Evolutionary conservation across 2,329 filamentous ascomycete genomes (phyloP).

Genomic region (Colletotrichum sp.): DNA sequence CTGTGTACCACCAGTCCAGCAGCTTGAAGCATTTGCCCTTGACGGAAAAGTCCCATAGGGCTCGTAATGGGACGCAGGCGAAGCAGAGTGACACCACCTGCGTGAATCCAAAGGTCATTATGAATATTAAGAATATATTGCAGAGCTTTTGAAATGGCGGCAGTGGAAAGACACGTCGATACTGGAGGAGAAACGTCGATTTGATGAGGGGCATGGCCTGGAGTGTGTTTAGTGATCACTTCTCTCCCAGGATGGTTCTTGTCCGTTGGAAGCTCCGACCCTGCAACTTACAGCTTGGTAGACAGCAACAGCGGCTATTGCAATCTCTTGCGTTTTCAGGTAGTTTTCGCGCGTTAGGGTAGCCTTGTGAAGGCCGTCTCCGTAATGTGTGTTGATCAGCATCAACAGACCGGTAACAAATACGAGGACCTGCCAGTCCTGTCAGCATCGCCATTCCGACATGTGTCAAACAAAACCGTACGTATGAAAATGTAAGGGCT

Average conservation of each 20-base stretch:
- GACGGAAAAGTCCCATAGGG: conserved; percentile 26
- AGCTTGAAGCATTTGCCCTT: conserved; percentile 26
- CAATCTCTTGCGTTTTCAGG: conserved; percentile 6
- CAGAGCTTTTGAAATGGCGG: conserved; percentile 24
- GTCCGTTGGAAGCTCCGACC: accelerated
- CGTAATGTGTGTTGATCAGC: conserved; percentile 9
- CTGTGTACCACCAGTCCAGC: conserved; percentile 29
- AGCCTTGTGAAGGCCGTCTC: neutral
- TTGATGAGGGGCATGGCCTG: conserved; percentile 27
- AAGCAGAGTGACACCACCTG: conserved; percentile 29
- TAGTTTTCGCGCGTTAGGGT: neutral
- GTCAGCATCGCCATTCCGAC: neutral
- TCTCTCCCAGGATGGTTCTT: neutral
- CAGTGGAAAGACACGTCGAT: conserved; percentile 38
- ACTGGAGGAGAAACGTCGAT: conserved; percentile 39
- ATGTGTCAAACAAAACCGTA: neutral
- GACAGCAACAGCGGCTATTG: neutral
- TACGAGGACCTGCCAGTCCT: neutral
- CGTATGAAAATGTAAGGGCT: neutral
- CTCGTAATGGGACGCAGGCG: conserved; percentile 28
- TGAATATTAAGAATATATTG: conserved; percentile 26
- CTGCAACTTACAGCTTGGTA: neutral
- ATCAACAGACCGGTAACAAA: neutral
- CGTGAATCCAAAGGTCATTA: conserved; percentile 28
- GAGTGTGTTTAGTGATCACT: neutral